A percentile compares a stretch with the other conserved stretches of the same genome.
These are phyloP conservation scores for Coemansia sp. DNA, from an alignment of 192 early-diverging fungal genomes.

Conservation along the genomic window DNA sequence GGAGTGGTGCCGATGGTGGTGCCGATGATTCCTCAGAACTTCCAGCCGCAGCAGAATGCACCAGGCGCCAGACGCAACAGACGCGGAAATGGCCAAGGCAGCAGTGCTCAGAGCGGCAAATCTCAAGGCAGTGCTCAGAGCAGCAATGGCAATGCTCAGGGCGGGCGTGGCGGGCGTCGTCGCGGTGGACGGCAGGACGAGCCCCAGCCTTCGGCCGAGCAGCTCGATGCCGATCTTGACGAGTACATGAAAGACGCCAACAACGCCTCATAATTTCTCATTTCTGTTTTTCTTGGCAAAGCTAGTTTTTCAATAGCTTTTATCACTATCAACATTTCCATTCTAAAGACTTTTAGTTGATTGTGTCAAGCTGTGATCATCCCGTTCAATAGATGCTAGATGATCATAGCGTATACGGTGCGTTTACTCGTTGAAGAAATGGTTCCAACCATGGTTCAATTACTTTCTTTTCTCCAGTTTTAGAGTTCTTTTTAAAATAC, in stretches of 20 bases:
- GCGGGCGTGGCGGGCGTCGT: constrained; percentile 11
- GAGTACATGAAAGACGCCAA: constrained; percentile 49
- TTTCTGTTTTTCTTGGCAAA: constrained; percentile 9
- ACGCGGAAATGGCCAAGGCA: constrained; percentile 9
- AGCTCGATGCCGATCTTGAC: constrained; percentile 52
- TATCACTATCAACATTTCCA: no score
- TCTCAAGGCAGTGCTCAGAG: not conserved
- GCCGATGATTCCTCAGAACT: constrained; percentile 30
- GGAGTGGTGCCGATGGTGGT: constrained; percentile 32
- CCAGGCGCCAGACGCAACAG: constrained; percentile 8
- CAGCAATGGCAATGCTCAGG: not conserved
- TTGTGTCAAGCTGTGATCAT: no score
- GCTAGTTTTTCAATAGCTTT: no score
- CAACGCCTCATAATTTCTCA: constrained; percentile 13
- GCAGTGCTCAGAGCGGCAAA: constrained; percentile 3
- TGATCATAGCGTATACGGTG: no score
- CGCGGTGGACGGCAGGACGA: constrained; percentile 11
- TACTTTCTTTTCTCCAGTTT: constrained; percentile 7
- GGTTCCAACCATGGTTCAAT: not conserved
- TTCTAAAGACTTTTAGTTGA: no score
- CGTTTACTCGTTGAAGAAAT: no score
- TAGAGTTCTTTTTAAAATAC: not conserved
- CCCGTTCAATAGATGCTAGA: no score
- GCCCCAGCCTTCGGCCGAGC: constrained; percentile 26
- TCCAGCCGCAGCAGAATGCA: constrained; percentile 16